Evolutionary conservation across 345 rosid genomes (phyloP).

Genomic region (Acer campestre): DNA sequence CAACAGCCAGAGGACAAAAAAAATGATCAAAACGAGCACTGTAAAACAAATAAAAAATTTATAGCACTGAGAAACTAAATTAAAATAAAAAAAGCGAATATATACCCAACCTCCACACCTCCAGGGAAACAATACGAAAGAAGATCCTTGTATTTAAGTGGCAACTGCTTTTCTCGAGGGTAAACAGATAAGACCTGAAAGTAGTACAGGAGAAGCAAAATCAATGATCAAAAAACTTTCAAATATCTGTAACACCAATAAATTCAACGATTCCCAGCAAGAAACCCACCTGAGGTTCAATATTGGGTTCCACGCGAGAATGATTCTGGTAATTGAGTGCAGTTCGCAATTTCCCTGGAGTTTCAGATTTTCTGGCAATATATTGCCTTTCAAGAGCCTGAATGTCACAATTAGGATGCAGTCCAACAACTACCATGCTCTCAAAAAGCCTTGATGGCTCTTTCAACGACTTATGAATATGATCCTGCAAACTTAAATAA

Average conservation of each 20-base stretch:
- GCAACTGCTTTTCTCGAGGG: slow-evolving; percentile 85
- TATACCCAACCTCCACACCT: slow-evolving; percentile 74
- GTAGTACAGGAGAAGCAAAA: slow-evolving; percentile 24
- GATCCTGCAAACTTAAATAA: slow-evolving; percentile 61
- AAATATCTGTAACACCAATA: neutral
- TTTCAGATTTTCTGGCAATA: slow-evolving; percentile 55
- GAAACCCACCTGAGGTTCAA: slow-evolving; percentile 80
- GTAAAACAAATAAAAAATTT: neutral
- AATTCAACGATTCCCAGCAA: slow-evolving; percentile 8
- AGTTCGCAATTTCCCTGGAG: slow-evolving; percentile 61
- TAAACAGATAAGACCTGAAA: slow-evolving; percentile 87
- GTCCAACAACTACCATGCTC: slow-evolving; percentile 95
- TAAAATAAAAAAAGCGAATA: neutral
- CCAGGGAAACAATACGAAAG: slow-evolving; percentile 94
- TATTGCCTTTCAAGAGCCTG: slow-evolving; percentile 75
- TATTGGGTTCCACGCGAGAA: slow-evolving; percentile 72
- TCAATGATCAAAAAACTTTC: neutral
- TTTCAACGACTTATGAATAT: slow-evolving; percentile 69
- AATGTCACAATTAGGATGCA: slow-evolving; percentile 85
- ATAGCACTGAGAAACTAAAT: neutral
- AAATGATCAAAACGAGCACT: neutral
- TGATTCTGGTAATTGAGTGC: slow-evolving; percentile 59
- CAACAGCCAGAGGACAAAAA: neutral
- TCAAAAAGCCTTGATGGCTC: slow-evolving; percentile 89
- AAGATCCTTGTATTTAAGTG: slow-evolving; percentile 84